Evolutionary conservation across 345 rosid genomes (phyloP).

Genomic region (Fremontodendron californicum): DNA sequence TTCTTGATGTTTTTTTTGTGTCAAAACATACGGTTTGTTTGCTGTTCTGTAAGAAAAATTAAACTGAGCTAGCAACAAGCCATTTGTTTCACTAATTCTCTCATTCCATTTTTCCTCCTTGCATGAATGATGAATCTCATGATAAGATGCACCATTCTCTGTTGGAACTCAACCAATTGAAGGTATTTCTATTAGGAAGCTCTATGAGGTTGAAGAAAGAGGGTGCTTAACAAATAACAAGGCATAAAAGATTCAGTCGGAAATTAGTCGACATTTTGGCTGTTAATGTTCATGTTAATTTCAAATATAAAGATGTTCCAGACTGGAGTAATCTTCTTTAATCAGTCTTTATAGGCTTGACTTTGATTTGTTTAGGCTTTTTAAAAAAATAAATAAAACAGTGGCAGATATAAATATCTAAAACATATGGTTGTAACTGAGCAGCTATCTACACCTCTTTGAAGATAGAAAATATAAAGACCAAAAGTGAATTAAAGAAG

Average conservation of each 20-base stretch:
- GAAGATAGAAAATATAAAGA: not conserved
- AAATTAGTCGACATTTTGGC: no score
- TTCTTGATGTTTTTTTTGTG: not conserved
- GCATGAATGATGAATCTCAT: not conserved
- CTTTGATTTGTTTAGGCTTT: not conserved
- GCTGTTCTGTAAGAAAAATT: not conserved
- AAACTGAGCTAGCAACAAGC: not conserved
- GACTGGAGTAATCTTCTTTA: not conserved
- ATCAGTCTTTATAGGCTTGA: not conserved
- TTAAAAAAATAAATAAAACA: no score
- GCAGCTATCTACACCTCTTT: not conserved
- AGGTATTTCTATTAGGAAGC: no score
- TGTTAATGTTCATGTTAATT: no score
- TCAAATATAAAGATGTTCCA: not conserved
- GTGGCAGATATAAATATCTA: not conserved
- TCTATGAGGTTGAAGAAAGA: not conserved
- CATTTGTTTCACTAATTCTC: not conserved
- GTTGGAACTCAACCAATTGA: not conserved
- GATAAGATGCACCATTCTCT: not conserved
- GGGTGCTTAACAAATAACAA: not conserved
- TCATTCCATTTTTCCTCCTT: not conserved
- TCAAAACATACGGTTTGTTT: not conserved
- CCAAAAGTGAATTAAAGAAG: not conserved
- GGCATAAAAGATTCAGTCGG: no score
- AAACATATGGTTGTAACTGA: not conserved